Evolutionary conservation across 1,284 basidiomycete genomes (phyloP).

Genomic region (Exobasidium cylindrosporum): DNA sequence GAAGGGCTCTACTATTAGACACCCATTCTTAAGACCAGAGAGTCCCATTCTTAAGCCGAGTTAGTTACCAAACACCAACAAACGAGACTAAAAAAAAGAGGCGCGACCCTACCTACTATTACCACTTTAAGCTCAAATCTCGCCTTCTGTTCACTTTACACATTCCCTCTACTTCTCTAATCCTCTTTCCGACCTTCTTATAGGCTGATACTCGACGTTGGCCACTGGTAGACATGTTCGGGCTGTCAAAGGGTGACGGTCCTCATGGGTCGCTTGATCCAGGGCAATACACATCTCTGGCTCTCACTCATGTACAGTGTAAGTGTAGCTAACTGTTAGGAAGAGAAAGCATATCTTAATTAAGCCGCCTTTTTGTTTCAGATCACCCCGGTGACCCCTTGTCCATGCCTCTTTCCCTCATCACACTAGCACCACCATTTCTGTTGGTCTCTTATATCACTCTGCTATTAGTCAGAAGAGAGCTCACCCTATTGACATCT

Average conservation of each 20-base stretch:
- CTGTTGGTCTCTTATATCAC: conserved; percentile 66
- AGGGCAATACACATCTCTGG: conserved; percentile 35
- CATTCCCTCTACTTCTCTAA: background rate
- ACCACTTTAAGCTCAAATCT: background rate
- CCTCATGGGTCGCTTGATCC: conserved; percentile 29
- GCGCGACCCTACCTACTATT: no score
- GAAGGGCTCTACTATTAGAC: background rate
- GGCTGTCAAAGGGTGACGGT: background rate
- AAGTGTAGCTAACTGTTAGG: no score
- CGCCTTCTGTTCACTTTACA: background rate
- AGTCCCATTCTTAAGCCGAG: no score
- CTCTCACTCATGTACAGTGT: conserved; percentile 50
- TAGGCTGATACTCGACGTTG: no score
- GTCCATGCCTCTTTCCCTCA: conserved; percentile 37
- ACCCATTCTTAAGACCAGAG: no score
- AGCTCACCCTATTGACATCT: conserved; percentile 74
- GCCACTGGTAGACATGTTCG: no score
- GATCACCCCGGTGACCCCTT: conserved; percentile 37
- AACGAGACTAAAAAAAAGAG: no score
- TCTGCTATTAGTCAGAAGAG: conserved; percentile 71
- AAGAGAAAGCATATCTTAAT: no score
- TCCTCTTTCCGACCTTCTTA: no score
- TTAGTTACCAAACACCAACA: no score
- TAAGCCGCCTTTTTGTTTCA: background rate
- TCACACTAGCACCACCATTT: conserved; percentile 50